Evolutionary conservation across 305 asterid species (phyloP), one percentile per base, ranked within the genome.

Genomic region (Fraxinus angustifolia): DNA sequence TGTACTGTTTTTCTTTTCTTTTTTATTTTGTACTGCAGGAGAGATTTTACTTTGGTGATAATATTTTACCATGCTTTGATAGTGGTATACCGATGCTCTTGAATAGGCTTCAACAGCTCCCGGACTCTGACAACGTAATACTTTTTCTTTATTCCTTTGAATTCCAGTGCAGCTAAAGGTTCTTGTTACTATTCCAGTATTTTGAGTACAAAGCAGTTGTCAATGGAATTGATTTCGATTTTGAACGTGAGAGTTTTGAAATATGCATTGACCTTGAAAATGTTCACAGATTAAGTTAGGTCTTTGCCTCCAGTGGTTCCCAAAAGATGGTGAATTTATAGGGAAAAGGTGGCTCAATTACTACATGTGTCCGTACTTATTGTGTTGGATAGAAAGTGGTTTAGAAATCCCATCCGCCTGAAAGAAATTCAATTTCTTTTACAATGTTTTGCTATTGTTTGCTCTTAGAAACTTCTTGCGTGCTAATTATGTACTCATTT

Each of bases 31-130:
- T 75, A 75, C 74, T 21, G 56, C 92, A 96, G 99, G 99, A 96
- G 89, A 93, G 99, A 87, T 96, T 96, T 88, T 96, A 93, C 91
- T 96, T 96, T 80, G 98, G 97, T 72, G 99, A 94, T 87, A 93
- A 90, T 87, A 84, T 96, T 75, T 86, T 96, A 70, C 99, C 99
- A n/a, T 94, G 97, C 90, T 96, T 96, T 75, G 98, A 96, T 87
- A 96, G 99, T 84, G 99, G 98, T 79, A 90, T 96, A 81, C 99
- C 98, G 1, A 82, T 96, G 91, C 97, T 96, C 78, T 76, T 92
- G 84, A 90, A 88, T 73, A 90, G 99, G 90, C 94, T 96, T 80
- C 99, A 96, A 78, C 95, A 89, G 87, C 95, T 93, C 71, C 99
- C 95, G 2, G 99, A 96, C 82, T 96, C 99, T 62, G 98, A 94